Percentiles rank a stretch among this genome's conserved stretches.
These are phyloP conservation scores for Pezicula carpinea DNA, from an alignment of 2,329 filamentous ascomycete species.

Conservation along the genomic window DNA sequence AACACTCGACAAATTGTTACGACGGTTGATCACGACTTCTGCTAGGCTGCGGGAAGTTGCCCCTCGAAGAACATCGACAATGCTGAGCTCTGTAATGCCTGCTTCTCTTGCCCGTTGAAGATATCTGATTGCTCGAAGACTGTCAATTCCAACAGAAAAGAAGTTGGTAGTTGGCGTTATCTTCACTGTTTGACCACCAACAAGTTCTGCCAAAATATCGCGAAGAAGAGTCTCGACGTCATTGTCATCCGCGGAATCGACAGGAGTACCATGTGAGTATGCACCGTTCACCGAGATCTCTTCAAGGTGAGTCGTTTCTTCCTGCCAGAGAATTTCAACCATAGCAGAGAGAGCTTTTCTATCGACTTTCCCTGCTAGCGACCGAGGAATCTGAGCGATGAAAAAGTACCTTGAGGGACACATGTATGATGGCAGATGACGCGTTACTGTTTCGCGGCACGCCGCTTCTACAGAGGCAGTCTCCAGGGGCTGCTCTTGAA, in stretches of 20 bases:
- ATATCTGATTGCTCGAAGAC: conserved; percentile 3
- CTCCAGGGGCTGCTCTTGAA: conserved; percentile 9
- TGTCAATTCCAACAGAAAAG: conserved; percentile 1
- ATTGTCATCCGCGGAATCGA: neutral
- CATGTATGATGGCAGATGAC: conserved; percentile 21
- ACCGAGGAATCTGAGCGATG: conserved; percentile 19
- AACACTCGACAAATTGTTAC: neutral
- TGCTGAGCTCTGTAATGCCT: neutral
- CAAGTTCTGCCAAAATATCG: neutral
- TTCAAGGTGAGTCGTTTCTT: neutral
- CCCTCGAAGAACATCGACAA: neutral
- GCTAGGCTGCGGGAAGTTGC: neutral
- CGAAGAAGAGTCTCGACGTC: neutral
- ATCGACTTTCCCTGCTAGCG: conserved; percentile 26
- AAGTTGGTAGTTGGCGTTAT: conserved; percentile 3
- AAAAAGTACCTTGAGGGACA: conserved; percentile 23
- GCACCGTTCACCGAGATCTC: too few species aligned
- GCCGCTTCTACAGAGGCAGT: conserved; percentile 11
- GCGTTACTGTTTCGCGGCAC: conserved; percentile 7
- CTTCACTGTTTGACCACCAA: neutral
- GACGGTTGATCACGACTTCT: neutral
- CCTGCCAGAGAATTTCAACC: neutral
- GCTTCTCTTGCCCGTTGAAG: neutral
- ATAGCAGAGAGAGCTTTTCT: conserved; percentile 17
- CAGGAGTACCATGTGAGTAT: conserved; percentile 3